These are phyloP conservation scores for Sherardia arvensis DNA, from an alignment of 257 asterid genomes.

Conservation along the genomic window DNA sequence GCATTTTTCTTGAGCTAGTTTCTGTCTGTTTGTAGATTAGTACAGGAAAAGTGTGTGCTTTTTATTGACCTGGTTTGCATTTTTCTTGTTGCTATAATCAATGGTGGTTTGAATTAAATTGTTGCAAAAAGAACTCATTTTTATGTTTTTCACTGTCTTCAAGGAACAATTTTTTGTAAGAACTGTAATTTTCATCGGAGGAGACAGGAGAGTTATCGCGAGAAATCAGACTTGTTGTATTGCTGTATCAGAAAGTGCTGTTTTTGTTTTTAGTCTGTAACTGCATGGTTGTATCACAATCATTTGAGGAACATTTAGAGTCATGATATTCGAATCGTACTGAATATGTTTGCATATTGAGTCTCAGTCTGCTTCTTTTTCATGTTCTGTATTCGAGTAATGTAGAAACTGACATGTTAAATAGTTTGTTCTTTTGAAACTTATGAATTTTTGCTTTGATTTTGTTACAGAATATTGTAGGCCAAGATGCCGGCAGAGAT, in stretches of 20 bases:
- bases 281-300: background rate
- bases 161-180: background rate
- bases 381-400: background rate
- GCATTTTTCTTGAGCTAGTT: background rate
- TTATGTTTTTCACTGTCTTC: background rate
- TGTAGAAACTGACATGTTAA: background rate
- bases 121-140: background rate
- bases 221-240: background rate
- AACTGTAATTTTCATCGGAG: background rate
- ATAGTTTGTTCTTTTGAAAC: background rate
- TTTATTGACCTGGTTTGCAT: background rate
- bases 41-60: too few species aligned
- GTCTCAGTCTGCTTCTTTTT: background rate
- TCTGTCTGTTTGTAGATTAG: too few species aligned
- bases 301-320: background rate
- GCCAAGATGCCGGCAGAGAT: constrained; percentile 66
- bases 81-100: too few species aligned
- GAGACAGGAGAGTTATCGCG: background rate
- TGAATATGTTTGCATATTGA: background rate
- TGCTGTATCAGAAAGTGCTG: background rate
- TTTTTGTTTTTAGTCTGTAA: background rate
- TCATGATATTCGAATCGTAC: background rate
- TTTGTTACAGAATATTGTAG: constrained; percentile 59
- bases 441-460: background rate
- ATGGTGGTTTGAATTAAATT: too few species aligned